Base-by-base conservation (phyloP, 345 rosid genomes). In the Raphanus raphanistrum region DNA sequence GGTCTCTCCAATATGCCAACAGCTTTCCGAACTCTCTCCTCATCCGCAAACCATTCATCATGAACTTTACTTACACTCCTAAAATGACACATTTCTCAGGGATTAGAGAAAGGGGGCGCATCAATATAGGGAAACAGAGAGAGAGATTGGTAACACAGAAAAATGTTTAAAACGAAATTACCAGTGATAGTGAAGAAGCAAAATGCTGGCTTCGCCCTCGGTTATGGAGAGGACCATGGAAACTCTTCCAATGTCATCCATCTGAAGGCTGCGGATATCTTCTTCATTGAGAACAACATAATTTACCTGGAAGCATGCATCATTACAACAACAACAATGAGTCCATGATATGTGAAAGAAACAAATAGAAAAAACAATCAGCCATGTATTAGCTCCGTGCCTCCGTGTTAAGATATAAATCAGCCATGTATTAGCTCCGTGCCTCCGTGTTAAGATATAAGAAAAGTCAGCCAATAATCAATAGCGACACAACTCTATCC, bases 11-110 rank as follows among this genome's bases (percentile, higher is more conserved):
- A 80, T 82, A 96, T 79, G 71, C 98, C 99, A 84, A 93, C 95
- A 70, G 80, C 71, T 70, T 77, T 84, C n/a, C 99, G 89, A 33
- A 96, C 93, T 71, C 79, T 79, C 61, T 87, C 97, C 78, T 91
- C 99, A 77, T 93, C 87, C 25, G 90, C 89, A 83, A 96, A 96
- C 99, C 99, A 96, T 70, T 87, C 98, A 80, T 96, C 98, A 78
- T 88, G 87, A 63, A 91, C 97, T 78, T 85, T 88, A 84, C 89
- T 77, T 29, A 91, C 92, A 81, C 83, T 87, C 99, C 99, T 96
- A 84, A 71, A 75, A 72, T 9, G 48, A 45, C 32, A 75, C 45
- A 64, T 29, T 68, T 38, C 13, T 54, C 70, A 68, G 17, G 59
- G 33, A 79, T 74, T 31, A 79, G 70, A 26, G 43, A 71, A 78